Percentiles rank a stretch among this genome's conserved stretches.
phyloP scores from a whole-genome alignment of 176 grass and related monocot genomes.

The Avena sativa region DNA sequence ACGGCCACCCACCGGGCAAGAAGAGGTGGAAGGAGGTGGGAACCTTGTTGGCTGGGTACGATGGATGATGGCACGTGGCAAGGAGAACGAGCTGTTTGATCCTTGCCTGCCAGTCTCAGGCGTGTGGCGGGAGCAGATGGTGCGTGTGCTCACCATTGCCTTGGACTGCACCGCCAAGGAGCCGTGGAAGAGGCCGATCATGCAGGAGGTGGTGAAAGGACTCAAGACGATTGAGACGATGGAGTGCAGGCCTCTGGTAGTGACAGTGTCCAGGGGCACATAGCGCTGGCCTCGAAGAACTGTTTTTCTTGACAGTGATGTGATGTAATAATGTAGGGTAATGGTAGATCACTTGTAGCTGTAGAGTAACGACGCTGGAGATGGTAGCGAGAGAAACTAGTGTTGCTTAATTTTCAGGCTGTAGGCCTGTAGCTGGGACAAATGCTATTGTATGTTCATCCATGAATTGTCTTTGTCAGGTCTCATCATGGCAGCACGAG shows the following conservation, averaged over 20 bases:
- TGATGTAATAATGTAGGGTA: conserved; percentile 46
- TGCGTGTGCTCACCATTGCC: conserved; percentile 62
- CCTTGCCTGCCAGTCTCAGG: conserved; percentile 59
- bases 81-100: conserved; percentile 75
- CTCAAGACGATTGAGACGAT: conserved; percentile 66
- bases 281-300: not conserved
- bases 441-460: conserved; percentile 8
- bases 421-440: conserved; percentile 41
- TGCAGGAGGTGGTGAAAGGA: conserved; percentile 87
- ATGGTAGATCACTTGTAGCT: conserved; percentile 33
- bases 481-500: conserved; percentile 5
- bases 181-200: conserved; percentile 85
- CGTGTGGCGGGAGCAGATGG: conserved; percentile 72
- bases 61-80: conserved; percentile 69
- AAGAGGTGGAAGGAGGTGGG: conserved; percentile 83
- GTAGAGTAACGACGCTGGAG: conserved; percentile 25
- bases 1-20: conserved; percentile 83
- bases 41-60: conserved; percentile 92
- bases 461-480: conserved; percentile 14
- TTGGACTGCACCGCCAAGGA: conserved; percentile 70
- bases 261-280: conserved; percentile 40
- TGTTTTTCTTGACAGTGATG: conserved; percentile 31
- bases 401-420: conserved; percentile 37
- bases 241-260: conserved; percentile 60
- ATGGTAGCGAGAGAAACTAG: conserved; percentile 21